phyloP scores from a whole-genome alignment of 2,329 filamentous ascomycete species.

The Dryadomyces sulphureus region DNA sequence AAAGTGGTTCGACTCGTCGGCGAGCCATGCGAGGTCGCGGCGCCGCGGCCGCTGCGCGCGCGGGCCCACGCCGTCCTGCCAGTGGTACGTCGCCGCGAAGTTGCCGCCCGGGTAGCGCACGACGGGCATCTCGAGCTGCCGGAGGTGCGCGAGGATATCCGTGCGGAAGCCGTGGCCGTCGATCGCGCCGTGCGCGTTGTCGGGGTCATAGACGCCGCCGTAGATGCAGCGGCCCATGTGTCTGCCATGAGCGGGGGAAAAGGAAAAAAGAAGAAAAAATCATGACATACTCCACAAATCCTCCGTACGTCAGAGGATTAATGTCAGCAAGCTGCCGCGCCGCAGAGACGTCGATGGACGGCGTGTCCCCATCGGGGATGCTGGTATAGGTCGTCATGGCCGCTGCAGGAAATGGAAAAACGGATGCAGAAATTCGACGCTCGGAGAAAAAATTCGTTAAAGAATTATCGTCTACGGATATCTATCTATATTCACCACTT shows the following conservation, averaged over 20 bases:
- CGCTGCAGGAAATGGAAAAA: no score
- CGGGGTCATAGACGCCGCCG: conserved; percentile 69
- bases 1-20: conserved; percentile 62
- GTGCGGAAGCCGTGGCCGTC: conserved; percentile 62
- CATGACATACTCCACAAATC: neutral
- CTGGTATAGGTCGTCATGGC: neutral
- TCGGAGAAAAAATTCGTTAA: no score
- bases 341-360: conserved; percentile 33
- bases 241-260: conserved; percentile 47
- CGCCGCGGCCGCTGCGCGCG: conserved; percentile 48
- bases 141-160: conserved; percentile 60
- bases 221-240: conserved; percentile 88
- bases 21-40: conserved; percentile 67
- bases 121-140: conserved; percentile 61
- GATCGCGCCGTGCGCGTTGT: conserved; percentile 42
- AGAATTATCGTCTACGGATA: no score
- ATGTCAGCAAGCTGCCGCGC: conserved; percentile 40
- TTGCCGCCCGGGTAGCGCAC: conserved; percentile 74
- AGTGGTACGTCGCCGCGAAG: conserved; percentile 75
- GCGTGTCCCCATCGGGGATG: neutral
- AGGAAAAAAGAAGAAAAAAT: neutral
- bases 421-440: no score
- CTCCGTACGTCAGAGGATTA: neutral
- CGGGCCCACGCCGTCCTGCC: conserved; percentile 68
- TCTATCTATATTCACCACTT: no score